Conservation (phyloP, 2,329 filamentous ascomycete species). For the Colletotrichum sp. region DNA sequence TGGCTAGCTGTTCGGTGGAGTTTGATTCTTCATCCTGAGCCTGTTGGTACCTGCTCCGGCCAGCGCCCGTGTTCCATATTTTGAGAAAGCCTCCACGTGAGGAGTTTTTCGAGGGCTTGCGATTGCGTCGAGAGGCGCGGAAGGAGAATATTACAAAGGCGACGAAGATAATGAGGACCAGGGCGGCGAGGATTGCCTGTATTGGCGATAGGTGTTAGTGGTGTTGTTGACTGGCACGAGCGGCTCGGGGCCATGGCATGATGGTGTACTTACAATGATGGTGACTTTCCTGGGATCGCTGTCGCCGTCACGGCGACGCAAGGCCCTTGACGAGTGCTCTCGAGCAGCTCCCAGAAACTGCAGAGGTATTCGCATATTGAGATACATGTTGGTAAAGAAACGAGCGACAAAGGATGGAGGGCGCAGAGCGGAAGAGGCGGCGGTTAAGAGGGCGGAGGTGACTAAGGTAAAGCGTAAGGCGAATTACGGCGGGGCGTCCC, state of each 20-base stretch:
- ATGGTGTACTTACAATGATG: conserved; percentile 14
- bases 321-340: not conserved
- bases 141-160: conserved; percentile 24
- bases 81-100: conserved; percentile 12
- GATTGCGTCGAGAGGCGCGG: conserved; percentile 34
- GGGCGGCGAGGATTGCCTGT: conserved; percentile 28
- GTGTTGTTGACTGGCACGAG: not conserved
- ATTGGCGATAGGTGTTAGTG: not conserved
- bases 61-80: conserved; percentile 3
- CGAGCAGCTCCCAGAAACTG: not conserved
- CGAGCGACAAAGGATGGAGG: conserved; percentile 5
- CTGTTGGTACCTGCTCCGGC: conserved; percentile 31
- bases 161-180: conserved; percentile 28
- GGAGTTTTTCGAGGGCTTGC: conserved; percentile 27
- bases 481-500: conserved; percentile 16
- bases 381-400: conserved; percentile 7
- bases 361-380: conserved; percentile 13
- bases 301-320: not conserved
- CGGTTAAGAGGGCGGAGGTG: not conserved
- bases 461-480: not conserved
- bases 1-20: not conserved
- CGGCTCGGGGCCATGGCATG: not conserved
- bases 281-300: conserved; percentile 11
- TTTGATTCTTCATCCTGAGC: conserved; percentile 33
- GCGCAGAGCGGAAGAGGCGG: conserved; percentile 1